Conservation (phyloP, 2,329 filamentous ascomycete genomes). For the Graphilbum ipis-grandicollis region DNA sequence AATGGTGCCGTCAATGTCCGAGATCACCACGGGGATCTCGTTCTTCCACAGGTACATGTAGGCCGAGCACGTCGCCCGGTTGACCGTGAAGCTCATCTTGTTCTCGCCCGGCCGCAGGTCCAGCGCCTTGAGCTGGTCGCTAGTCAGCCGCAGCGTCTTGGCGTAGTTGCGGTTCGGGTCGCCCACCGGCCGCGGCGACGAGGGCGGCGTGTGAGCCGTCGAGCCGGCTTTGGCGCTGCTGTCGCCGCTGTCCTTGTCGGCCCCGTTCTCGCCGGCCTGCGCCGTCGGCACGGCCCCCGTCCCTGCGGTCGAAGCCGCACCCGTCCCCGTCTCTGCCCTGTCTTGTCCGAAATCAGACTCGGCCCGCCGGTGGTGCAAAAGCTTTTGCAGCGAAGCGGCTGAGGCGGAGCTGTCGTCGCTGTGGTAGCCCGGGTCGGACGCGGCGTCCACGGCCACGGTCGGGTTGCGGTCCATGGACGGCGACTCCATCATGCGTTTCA, state of each 20-base stretch:
- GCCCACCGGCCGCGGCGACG: conserved; percentile 50
- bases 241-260: too few species aligned
- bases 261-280: too few species aligned
- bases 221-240: too few species aligned
- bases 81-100: conserved; percentile 89
- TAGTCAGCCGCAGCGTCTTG: conserved; percentile 88
- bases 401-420: conserved; percentile 61
- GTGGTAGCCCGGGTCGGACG: conserved; percentile 88
- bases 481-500: conserved; percentile 42
- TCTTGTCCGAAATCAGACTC: conserved; percentile 51
- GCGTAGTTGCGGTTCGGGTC: conserved; percentile 80
- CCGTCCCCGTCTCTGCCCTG: too few species aligned
- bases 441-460: conserved; percentile 54
- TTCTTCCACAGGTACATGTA: conserved; percentile 90
- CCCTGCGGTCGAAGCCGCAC: too few species aligned
- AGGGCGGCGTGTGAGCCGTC: conserved; percentile 57
- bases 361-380: conserved; percentile 37
- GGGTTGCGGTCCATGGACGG: conserved; percentile 29
- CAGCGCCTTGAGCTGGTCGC: conserved; percentile 80
- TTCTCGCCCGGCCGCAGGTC: conserved; percentile 75
- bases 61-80: conserved; percentile 78
- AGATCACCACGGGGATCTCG: conserved; percentile 87
- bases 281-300: too few species aligned
- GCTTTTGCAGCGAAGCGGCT: conserved; percentile 20
- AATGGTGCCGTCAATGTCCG: conserved; percentile 96